A percentile compares a stretch with the other conserved stretches of the same genome.
Evolutionary conservation across 2,329 filamentous ascomycete genomes (phyloP).

Genomic region (Colletotrichum tanaceti): DNA sequence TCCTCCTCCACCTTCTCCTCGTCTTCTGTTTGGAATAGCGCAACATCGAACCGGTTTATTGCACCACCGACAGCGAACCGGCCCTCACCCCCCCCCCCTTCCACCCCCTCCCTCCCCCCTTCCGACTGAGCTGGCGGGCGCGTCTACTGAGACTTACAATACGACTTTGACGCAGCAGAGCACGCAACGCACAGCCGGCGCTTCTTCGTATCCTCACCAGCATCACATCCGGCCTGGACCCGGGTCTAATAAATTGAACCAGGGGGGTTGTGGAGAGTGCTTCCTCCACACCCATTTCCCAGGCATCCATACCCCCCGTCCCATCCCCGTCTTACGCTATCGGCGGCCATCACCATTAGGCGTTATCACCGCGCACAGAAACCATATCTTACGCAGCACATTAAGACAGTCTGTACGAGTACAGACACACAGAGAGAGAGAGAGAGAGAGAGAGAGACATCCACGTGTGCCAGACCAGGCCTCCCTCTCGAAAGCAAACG

Average conservation of each 20-base stretch:
- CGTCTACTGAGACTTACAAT: constrained; percentile 3
- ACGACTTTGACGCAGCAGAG: constrained; percentile 6
- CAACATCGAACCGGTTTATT: constrained; percentile 36
- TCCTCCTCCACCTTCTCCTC: neutral
- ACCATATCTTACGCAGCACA: neutral
- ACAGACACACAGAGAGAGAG: neutral
- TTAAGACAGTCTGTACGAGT: too few species aligned
- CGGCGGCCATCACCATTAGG: constrained; percentile 27
- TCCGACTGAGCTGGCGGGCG: neutral
- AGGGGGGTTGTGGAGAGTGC: constrained; percentile 31
- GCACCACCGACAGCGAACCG: constrained; percentile 36
- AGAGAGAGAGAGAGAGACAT: neutral
- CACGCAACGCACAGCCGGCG: constrained; percentile 22
- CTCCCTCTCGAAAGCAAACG: neutral
- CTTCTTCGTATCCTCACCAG: constrained; percentile 34
- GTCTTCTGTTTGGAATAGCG: constrained; percentile 16
- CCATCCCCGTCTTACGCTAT: constrained; percentile 38
- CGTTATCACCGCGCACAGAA: constrained; percentile 19
- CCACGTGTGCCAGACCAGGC: neutral
- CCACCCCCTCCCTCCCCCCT: constrained; percentile 11
- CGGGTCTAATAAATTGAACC: constrained; percentile 36
- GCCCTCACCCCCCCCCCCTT: constrained; percentile 26
- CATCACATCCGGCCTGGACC: constrained; percentile 33
- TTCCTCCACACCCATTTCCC: constrained; percentile 39
- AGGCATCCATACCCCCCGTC: constrained; percentile 37